A percentile compares a stretch with the other conserved stretches of the same genome.
These are phyloP conservation scores for Adansonia digitata DNA, from an alignment of 345 rosid genomes.

Conservation along the genomic window DNA sequence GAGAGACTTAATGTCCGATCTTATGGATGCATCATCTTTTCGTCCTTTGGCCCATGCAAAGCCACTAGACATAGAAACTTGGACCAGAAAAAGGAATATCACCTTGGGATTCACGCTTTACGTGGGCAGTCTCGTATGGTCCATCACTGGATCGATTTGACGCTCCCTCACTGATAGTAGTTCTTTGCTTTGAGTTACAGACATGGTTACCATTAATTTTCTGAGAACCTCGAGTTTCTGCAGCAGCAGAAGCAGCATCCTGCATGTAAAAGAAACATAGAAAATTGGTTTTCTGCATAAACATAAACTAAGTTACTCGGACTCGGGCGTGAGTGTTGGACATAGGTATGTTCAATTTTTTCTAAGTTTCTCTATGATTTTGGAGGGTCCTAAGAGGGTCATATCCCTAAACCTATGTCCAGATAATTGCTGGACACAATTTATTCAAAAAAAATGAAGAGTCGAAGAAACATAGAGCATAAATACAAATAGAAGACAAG, in stretches of 20 bases:
- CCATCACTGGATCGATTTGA: constrained; percentile 40
- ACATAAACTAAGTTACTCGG: too few species aligned
- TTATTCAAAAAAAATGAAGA: too few species aligned
- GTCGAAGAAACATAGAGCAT: too few species aligned
- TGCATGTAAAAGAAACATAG: constrained; percentile 29
- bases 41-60: constrained; percentile 90
- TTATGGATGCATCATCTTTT: constrained; percentile 52
- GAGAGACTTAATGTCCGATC: constrained; percentile 52
- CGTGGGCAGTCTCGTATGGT: constrained; percentile 56
- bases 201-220: constrained; percentile 26
- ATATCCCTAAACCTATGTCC: too few species aligned
- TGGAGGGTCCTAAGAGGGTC: too few species aligned
- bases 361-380: too few species aligned
- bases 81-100: constrained; percentile 90
- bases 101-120: constrained; percentile 84
- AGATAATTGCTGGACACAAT: too few species aligned
- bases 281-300: constrained; percentile 4
- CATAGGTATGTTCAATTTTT: too few species aligned
- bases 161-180: constrained; percentile 37
- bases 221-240: constrained; percentile 32
- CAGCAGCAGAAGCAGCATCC: constrained; percentile 45
- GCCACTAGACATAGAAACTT: constrained; percentile 78
- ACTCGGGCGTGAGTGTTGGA: too few species aligned
- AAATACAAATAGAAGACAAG: too few species aligned
- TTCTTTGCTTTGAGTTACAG: constrained; percentile 29